Evolutionary conservation across 768 basidiomycete genomes (phyloP), one percentile per base, ranked within the genome.

Genomic region (Suillus cothurnatus): DNA sequence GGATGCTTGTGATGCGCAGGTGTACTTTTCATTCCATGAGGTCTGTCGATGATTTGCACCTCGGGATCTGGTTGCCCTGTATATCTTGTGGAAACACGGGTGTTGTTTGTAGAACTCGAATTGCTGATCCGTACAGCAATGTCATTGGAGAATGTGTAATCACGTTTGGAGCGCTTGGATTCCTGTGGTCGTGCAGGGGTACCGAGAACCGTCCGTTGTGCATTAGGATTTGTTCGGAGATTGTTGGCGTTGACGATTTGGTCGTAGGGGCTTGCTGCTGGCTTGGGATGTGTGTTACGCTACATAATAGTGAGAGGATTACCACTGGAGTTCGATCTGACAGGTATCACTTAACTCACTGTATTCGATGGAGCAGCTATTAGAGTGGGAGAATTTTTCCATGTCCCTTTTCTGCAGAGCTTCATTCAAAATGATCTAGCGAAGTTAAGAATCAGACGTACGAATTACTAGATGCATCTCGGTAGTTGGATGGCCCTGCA

Each of bases 381-480:
- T 55, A 4, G 4, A 11, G 75, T 76, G 26, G 75, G 71, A 14
- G 31, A 6, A 0, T 72, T 41, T 61, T 8, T 71, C 77, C 77
- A 77, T 14, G 0, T 4, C 11, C 38, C 26, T 63, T 0, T 69
- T 61, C 67, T 28, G 26, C 26, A 50, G 14, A 41, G 58, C 39
- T 28, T 28, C 39, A 21, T 32, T 66, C 39, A 57, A 43, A 28
- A 61, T 71, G 64, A 68, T 39, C 38, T 34, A 52, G n/a, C 36
- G 26, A 61, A 58, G 34, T 55, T 36, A 38, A 49, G 38, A 67
- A 47, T 12, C 50, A 26, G 62, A 28, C n/a, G 50, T 64, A 72
- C 76, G 21, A 11, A 60, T 55, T 64, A 53, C 52, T 31, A 17
- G 77, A 76, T 53, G 75, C 77, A 52, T 77, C 76, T 69, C 76